Evolutionary conservation across 768 basidiomycete genomes (phyloP), one percentile per base, ranked within the genome.

Genomic region (Termitomyces bulborhizus): DNA sequence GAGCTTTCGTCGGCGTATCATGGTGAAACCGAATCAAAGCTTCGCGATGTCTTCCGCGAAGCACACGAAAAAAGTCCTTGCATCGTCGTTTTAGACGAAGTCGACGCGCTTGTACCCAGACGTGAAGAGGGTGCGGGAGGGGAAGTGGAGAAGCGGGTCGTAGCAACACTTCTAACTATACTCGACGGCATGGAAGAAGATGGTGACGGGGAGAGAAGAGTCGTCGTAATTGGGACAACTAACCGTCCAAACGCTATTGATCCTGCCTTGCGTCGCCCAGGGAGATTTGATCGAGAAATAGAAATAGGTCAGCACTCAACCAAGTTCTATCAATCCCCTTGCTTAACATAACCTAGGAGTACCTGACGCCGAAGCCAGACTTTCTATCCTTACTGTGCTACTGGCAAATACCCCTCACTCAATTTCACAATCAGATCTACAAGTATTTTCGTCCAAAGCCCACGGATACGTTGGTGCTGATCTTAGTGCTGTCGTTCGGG

Each of bases 401-500:
- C 79, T 98, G 0, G 65, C 79, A 16, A 88, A 87, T 59, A 88
- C 89, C 1, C 96, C 97, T 0, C 84, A 98, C 64, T 68, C 74
- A 3, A 77, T 98, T 57, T 67, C 81, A 0, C 67, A 71, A 3
- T 72, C 75, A 0, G 84, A 90, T 9, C 80, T 99, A 2, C 71
- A 76, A 26, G 60, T 76, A 2, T 70, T 98, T 16, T 88, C 95
- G 0, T 77, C 81, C 11, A 82, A 82, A 32, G 93, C 94, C 11
- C 93, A 99, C 60, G 97, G 97, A 0, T 98, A 95, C 67, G 97
- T 99, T 45, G 97, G 96, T 6, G 97, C 97, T 5, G 97, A 99
- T 69, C 78, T 99, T 43, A 85, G 87, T 32, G 92, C 94, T 0
- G 84, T 98, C 52, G 84, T 98, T 24, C 88, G 96, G 32, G 91